These are phyloP conservation scores for Phaffia tasmanica DNA, from an alignment of 768 basidiomycete species.

Conservation along the genomic window DNA sequence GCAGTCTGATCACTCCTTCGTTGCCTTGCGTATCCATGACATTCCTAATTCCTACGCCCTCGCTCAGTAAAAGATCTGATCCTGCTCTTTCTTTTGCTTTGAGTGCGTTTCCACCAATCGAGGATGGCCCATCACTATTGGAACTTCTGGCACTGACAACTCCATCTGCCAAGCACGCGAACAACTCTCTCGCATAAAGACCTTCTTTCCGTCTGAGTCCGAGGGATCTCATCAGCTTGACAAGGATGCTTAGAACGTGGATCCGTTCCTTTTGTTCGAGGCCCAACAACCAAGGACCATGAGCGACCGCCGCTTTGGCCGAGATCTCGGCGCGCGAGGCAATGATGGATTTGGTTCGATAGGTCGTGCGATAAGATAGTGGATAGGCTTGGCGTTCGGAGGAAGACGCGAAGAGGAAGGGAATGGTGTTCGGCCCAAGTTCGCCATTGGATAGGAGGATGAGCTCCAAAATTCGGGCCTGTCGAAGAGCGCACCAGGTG, in stretches of 20 bases:
- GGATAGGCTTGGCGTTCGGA: neutral
- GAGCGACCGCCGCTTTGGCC: constrained; percentile 52
- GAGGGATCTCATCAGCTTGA: constrained; percentile 64
- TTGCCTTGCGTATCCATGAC: constrained; percentile 58
- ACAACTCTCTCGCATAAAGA: constrained; percentile 69
- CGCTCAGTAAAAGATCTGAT: constrained; percentile 30
- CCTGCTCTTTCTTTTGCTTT: constrained; percentile 27
- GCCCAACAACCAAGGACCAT: constrained; percentile 78
- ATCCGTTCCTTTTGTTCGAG: constrained; percentile 67
- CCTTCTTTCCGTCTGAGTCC: constrained; percentile 83
- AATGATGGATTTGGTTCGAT: neutral
- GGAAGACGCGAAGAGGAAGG: neutral
- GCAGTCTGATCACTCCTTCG: constrained; percentile 51
- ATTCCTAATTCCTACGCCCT: constrained; percentile 57
- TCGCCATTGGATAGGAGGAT: constrained; percentile 1
- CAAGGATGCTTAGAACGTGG: constrained; percentile 55
- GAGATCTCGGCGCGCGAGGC: constrained; percentile 48
- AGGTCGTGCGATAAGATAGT: neutral
- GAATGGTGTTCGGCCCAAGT: neutral
- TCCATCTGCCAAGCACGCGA: constrained; percentile 72
- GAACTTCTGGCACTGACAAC: constrained; percentile 73
- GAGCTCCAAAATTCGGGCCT: constrained; percentile 11
- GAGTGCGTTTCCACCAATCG: constrained; percentile 11
- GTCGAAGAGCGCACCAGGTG: constrained; percentile 18
- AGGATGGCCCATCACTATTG: constrained; percentile 32